Base-by-base conservation (phyloP, 1,284 basidiomycete genomes). In the Naganishia liquefaciens region DNA sequence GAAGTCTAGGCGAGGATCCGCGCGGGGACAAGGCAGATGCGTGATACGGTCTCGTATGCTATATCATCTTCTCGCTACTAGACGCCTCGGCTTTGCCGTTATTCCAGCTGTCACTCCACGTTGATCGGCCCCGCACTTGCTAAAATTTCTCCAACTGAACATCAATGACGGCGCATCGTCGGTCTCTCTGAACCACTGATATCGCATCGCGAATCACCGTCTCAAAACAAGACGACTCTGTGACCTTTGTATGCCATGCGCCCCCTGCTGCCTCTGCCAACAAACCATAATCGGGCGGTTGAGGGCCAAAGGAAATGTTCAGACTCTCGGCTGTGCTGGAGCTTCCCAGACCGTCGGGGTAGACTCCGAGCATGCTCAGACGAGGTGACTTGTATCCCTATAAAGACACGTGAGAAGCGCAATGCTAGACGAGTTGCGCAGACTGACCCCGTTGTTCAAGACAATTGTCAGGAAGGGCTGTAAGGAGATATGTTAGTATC, bases 401-500 rank as follows among this genome's bases (percentile, higher is more conserved):
- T 50, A 33, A 17, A 40, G 25, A 57, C 54, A 47, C 27, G 53
- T 46, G 10, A 39, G 63, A 40, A 33, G 61, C 49, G 37, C n/a
- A 40, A 30, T 4, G n/a, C n/a, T n/a, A 44, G 27, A 47, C n/a
- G 28, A 15, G 27, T 30, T 53, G 21, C 28, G 64, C 15, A n/a
- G 25, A 46, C 54, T 21, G 23, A 49, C 86, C 2, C 86, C 86
- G 64, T 89, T 89, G 72, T 88, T 88, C 30, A 89, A 75, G 0
- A 89, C 79, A 67, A 89, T 79, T 0, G 87, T 88, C 27, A 89
- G 74, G 77, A 87, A 88, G 0, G 87, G 87, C 86, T 88, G 67
- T 5, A 27, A 19, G 9, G 21, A 27, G 21, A 13, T 6, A 5
- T 23, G 21, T 4, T 21, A 53, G 19, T 0, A 17, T 23, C 15